A percentile compares a stretch with the other conserved stretches of the same genome.
Conservation (phyloP, 306 rosid species). For the Prinsepia uniflora region DNA sequence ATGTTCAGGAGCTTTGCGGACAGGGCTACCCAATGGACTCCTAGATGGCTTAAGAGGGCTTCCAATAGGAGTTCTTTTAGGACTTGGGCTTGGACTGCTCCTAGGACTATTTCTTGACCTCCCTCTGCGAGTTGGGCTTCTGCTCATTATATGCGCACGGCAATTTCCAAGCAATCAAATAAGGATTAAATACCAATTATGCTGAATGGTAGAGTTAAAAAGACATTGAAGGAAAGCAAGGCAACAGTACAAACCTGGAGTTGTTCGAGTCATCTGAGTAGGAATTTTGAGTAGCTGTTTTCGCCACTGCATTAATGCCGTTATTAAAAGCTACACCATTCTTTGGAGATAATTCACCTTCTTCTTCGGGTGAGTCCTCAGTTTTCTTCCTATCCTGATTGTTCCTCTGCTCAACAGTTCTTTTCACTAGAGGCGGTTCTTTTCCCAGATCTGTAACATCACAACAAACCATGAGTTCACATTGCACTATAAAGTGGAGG, state of each 20-base stretch:
- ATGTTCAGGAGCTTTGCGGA: slow-evolving; percentile 41
- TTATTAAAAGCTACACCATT: slow-evolving; percentile 42
- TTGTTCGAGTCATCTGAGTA: slow-evolving; percentile 53
- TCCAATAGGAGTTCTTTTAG: slow-evolving; percentile 31
- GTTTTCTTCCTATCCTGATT: slow-evolving; percentile 35
- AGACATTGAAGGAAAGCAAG: slow-evolving; percentile 14
- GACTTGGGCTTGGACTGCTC: slow-evolving; percentile 37
- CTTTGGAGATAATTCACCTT: slow-evolving; percentile 78
- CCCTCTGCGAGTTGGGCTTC: slow-evolving; percentile 46
- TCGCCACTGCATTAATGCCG: slow-evolving; percentile 51
- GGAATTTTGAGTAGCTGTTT: slow-evolving; percentile 38
- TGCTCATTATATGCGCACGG: slow-evolving; percentile 29
- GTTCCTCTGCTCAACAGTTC: slow-evolving; percentile 30
- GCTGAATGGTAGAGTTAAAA: neutral
- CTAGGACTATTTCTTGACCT: slow-evolving; percentile 33
- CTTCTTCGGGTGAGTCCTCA: slow-evolving; percentile 61
- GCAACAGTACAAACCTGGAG: slow-evolving; percentile 54
- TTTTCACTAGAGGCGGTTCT: slow-evolving; percentile 32
- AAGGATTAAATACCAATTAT: neutral
- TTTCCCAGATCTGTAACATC: slow-evolving; percentile 49
- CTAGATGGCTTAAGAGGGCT: slow-evolving; percentile 32
- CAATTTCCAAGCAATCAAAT: slow-evolving; percentile 22
- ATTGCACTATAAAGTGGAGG: slow-evolving; percentile 16
- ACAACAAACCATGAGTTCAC: slow-evolving; percentile 29
- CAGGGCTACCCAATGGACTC: slow-evolving; percentile 43